A percentile compares a stretch with the other conserved stretches of the same genome.
Conservation (phyloP, 1,284 basidiomycete genomes). For the Amylostereum chailletii region DNA sequence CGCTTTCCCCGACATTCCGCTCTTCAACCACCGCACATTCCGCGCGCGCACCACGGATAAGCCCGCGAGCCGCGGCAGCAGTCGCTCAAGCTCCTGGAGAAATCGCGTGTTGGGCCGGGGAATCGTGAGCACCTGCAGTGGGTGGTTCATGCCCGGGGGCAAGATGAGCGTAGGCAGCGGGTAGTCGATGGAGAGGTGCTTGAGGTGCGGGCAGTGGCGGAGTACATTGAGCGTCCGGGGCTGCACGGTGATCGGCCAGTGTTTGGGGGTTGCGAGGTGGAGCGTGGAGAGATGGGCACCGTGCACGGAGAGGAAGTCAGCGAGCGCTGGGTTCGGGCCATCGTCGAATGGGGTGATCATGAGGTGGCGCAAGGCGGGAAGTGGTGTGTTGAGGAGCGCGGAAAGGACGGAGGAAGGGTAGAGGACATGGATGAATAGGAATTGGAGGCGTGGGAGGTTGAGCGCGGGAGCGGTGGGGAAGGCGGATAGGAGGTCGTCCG, state of each 20-base stretch:
- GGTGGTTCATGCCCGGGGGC: conserved; percentile 22
- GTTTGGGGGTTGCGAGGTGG: conserved; percentile 59
- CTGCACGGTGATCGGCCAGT: conserved; percentile 65
- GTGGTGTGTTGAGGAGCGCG: conserved; percentile 47
- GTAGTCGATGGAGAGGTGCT: conserved; percentile 58
- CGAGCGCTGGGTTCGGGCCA: conserved; percentile 44
- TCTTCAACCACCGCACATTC: conserved; percentile 63
- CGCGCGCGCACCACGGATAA: conserved; percentile 49
- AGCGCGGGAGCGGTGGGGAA: conserved; percentile 31
- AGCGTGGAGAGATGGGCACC: conserved; percentile 55
- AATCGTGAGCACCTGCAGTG: conserved; percentile 60
- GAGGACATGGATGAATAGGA: conserved; percentile 59
- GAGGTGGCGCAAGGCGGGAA: conserved; percentile 61
- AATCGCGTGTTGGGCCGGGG: conserved; percentile 56
- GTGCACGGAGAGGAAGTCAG: conserved; percentile 55
- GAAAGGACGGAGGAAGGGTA: conserved; percentile 57
- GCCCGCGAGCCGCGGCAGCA: conserved; percentile 49
- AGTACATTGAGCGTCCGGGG: conserved; percentile 45
- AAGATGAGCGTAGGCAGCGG: conserved; percentile 46
- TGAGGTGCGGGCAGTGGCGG: conserved; percentile 44
- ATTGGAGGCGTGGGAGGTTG: conserved; percentile 50
- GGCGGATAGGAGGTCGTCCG: conserved; percentile 15
- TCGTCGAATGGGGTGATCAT: conserved; percentile 72
- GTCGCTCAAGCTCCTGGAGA: conserved; percentile 40
- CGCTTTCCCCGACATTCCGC: conserved; percentile 53